Evolutionary conservation across 106 monocot species (phyloP).

Genomic region (Acorus gramineus): DNA sequence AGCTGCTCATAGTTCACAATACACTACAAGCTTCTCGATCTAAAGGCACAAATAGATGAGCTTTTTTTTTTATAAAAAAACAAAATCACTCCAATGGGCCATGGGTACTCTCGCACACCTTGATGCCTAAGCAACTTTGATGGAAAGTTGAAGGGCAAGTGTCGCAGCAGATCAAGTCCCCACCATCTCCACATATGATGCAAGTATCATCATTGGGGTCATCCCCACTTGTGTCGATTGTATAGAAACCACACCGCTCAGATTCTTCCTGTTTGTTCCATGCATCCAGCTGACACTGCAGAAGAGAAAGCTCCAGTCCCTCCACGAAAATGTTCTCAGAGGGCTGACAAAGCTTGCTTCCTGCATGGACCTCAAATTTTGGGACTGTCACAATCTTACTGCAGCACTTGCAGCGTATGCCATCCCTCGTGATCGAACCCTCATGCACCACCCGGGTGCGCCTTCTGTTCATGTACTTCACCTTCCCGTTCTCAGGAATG

Average conservation of each 20-base stretch:
- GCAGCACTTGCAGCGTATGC: slow-evolving; percentile 75
- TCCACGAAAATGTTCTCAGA: slow-evolving; percentile 57
- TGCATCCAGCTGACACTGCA: slow-evolving; percentile 56
- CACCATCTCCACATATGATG: slow-evolving; percentile 85
- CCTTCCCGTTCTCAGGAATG: slow-evolving; percentile 37
- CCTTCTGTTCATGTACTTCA: slow-evolving; percentile 53
- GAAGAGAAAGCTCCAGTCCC: slow-evolving; percentile 30
- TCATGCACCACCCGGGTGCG: slow-evolving; percentile 24
- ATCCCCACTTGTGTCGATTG: slow-evolving; percentile 29
- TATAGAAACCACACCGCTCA: slow-evolving; percentile 26
- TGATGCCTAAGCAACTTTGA: slow-evolving; percentile 54
- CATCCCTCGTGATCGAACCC: slow-evolving; percentile 63
- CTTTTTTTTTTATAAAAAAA: neutral
- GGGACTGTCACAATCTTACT: slow-evolving; percentile 45
- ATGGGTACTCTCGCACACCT: slow-evolving; percentile 28
- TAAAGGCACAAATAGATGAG: no score
- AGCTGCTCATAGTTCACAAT: no score
- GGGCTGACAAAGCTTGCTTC: slow-evolving; percentile 54
- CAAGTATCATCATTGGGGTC: slow-evolving; percentile 93
- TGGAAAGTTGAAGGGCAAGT: slow-evolving; percentile 85
- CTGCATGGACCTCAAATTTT: slow-evolving; percentile 83
- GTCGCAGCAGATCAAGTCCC: slow-evolving; percentile 83
- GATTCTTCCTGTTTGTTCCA: slow-evolving; percentile 55
- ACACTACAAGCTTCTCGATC: no score
- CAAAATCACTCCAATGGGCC: no score